Conservation (phyloP, 192 early-diverging fungal genomes). For the Coemansia sp. region DNA sequence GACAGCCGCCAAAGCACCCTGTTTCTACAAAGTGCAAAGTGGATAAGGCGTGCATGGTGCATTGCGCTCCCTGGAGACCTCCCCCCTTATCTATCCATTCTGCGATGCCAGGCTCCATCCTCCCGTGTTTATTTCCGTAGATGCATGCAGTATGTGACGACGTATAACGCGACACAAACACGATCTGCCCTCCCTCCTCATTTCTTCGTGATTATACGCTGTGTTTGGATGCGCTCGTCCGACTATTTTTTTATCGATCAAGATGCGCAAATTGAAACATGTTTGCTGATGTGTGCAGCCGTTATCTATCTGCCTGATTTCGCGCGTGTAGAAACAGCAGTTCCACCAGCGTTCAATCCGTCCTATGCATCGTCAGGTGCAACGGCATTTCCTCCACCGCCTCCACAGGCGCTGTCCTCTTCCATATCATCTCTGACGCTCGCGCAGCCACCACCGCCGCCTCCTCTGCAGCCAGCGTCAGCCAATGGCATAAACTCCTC, state of each 20-base stretch:
- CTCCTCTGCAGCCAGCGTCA: conserved; percentile 5
- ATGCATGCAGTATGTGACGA: conserved; percentile 3
- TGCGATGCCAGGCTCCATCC: neutral
- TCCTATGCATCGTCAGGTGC: conserved; percentile 20
- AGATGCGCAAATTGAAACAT: neutral
- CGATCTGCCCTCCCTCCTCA: neutral
- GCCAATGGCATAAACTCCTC: conserved; percentile 1
- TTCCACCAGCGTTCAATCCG: conserved; percentile 38
- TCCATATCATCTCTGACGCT: conserved; percentile 22
- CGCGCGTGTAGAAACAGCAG: conserved; percentile 19
- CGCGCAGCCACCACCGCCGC: conserved; percentile 20
- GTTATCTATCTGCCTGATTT: neutral
- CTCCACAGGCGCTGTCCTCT: neutral
- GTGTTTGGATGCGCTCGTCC: neutral
- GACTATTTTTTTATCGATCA: neutral
- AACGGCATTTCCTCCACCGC: neutral
- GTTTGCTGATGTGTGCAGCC: neutral
- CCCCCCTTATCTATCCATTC: neutral
- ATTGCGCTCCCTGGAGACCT: neutral
- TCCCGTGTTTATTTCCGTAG: neutral
- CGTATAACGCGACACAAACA: neutral
- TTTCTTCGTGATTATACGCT: neutral
- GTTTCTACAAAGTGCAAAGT: neutral
- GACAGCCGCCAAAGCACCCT: neutral
- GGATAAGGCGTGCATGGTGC: neutral